Evolutionary conservation across 495 filamentous ascomycete species (phyloP).

Genomic region (Penicillium riverlandense): DNA sequence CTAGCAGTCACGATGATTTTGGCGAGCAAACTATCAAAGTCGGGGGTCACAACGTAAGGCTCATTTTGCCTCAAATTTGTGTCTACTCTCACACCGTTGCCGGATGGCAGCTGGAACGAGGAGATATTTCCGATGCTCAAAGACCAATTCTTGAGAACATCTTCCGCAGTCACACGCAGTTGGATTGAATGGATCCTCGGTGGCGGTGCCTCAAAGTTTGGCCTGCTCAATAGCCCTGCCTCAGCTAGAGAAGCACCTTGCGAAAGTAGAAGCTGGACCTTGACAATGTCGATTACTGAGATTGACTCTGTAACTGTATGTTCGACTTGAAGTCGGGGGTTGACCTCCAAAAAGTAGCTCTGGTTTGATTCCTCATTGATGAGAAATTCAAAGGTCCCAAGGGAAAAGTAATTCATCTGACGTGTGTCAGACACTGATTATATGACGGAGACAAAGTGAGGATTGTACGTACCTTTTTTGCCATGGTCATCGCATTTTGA

Average conservation of each 20-base stretch:
- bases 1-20: conserved; percentile 54
- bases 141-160: conserved; percentile 42
- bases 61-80: conserved; percentile 34
- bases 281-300: conserved; percentile 49
- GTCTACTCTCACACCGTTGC: conserved; percentile 52
- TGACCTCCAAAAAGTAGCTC: conserved; percentile 62
- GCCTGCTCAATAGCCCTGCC: conserved; percentile 26
- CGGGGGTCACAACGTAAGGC: conserved; percentile 38
- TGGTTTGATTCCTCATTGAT: conserved; percentile 45
- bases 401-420: conserved; percentile 42
- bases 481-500: conserved; percentile 32
- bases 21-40: conserved; percentile 54
- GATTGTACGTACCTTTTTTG: conserved; percentile 31
- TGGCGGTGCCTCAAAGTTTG: conserved; percentile 21
- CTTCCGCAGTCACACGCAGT: conserved; percentile 51
- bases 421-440: too few species aligned
- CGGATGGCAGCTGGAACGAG: conserved; percentile 44
- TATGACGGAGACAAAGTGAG: too few species aligned
- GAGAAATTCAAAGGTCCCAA: conserved; percentile 57
- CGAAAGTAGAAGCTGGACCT: conserved; percentile 45
- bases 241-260: conserved; percentile 41
- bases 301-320: conserved; percentile 50
- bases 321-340: conserved; percentile 52
- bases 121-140: conserved; percentile 53
- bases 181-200: conserved; percentile 42